Conservation (phyloP, 371 early-diverging fungal species). For the Cokeromyces recurvatus region DNA sequence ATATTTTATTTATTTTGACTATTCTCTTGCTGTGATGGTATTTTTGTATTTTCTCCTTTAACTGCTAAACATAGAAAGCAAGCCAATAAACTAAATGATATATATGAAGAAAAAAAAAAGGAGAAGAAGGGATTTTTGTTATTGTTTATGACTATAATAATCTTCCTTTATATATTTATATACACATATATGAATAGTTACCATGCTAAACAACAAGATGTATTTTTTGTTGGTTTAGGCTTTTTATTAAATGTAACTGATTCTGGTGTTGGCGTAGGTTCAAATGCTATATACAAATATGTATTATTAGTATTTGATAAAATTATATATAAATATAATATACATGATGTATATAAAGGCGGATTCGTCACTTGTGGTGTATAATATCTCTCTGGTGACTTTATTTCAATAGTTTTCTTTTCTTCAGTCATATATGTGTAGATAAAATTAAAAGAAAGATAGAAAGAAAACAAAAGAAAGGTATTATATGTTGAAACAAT, state of each 20-base stretch:
- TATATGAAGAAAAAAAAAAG: too few species aligned
- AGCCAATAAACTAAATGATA: conserved; percentile 2
- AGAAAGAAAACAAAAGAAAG: background rate
- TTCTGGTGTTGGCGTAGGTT: conserved; percentile 12
- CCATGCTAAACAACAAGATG: conserved; percentile 13
- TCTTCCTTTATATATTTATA: too few species aligned
- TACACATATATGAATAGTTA: too few species aligned
- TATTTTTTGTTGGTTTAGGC: background rate
- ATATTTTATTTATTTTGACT: background rate
- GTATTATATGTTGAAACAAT: too few species aligned
- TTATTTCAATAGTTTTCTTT: background rate
- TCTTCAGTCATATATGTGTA: background rate
- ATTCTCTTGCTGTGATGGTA: background rate
- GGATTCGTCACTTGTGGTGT: conserved; percentile 11
- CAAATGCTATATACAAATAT: conserved; percentile 5
- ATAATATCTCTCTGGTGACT: conserved; percentile 7
- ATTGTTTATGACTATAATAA: too few species aligned
- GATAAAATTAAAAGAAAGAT: background rate
- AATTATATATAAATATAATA: too few species aligned
- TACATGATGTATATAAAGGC: too few species aligned
- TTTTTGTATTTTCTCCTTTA: conserved; percentile 5
- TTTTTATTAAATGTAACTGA: conserved; percentile 6
- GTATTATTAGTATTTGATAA: too few species aligned
- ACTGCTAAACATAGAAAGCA: conserved; percentile 12
- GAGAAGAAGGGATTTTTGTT: too few species aligned